A percentile compares a stretch with the other conserved stretches of the same genome.
phyloP scores from a whole-genome alignment of 1,139 yeast genomes.

The Pichia kudriavzevii region DNA sequence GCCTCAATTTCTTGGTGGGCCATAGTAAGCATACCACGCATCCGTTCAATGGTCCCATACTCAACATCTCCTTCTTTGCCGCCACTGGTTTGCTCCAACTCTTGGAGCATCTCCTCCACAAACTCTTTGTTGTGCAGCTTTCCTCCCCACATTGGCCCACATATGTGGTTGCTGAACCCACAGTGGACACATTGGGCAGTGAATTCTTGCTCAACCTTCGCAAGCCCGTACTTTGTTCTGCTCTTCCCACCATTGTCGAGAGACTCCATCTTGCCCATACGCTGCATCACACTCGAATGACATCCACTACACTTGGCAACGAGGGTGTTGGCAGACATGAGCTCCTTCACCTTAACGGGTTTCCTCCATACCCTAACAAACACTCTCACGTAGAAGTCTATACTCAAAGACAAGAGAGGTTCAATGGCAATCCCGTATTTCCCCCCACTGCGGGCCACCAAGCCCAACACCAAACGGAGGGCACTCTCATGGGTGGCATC shows the following conservation, averaged over 20 bases:
- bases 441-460: constrained; percentile 79
- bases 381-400: constrained; percentile 86
- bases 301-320: constrained; percentile 87
- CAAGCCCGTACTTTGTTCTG: constrained; percentile 42
- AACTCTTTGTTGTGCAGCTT: constrained; percentile 62
- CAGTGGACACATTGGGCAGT: constrained; percentile 61
- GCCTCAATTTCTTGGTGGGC: constrained; percentile 64
- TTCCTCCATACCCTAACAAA: constrained; percentile 70
- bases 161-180: constrained; percentile 60
- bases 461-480: constrained; percentile 67
- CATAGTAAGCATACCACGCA: constrained; percentile 84
- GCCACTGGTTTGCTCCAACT: constrained; percentile 33
- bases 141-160: constrained; percentile 98
- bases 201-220: constrained; percentile 47
- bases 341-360: constrained; percentile 72
- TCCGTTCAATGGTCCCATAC: constrained; percentile 76
- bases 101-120: constrained; percentile 45
- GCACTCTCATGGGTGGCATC: constrained; percentile 95
- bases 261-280: constrained; percentile 55
- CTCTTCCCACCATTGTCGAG: constrained; percentile 31
- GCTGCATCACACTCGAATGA: constrained; percentile 63
- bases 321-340: constrained; percentile 67
- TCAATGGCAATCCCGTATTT: constrained; percentile 80
- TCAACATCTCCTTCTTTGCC: constrained; percentile 28
- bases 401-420: constrained; percentile 76